Base-by-base conservation (phyloP, 441 rosid genomes). In the Populus hybrid region DNA sequence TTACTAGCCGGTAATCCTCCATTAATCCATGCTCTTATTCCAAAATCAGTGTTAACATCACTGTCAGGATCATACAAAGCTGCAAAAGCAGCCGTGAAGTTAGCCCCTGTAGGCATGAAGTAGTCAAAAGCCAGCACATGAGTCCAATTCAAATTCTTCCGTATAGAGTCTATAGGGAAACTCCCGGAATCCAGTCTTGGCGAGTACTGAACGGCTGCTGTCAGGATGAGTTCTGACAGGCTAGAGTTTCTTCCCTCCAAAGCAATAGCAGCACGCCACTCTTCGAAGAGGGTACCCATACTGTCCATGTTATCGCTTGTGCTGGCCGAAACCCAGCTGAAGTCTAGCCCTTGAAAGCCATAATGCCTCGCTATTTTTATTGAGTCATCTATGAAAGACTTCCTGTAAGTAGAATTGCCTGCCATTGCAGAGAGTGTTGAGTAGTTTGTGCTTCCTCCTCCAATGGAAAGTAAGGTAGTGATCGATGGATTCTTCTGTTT, bases 281-380 rank as follows among this genome's bases (percentile, higher is more conserved):
- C 91, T 20, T 84, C 81, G 1, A 87, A 65, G 8, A 88, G 64
- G 63, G 30, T 30, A 4, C 81, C 85, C 10, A 85, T 28, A 28
- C 38, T 69, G 70, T 81, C 85, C 14, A 77, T 69, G 67, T 78
- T 67, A 40, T 82, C 20, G 57, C 7, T 46, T 46, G 57, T 46
- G 57, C 0, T 79, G 40, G 87, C 87, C 79, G 78, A 81, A 14
- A 79, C 2, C 78, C 87, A 80, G 24, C 26, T 35, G 30, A 83
- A 76, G 72, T 87, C 89, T 8, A 87, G 73, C 30, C 90, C 89
- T 2, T 78, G 71, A 71, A 89, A 89, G 46, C 87, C 88, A n/a
- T 82, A 79, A 57, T 38, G 65, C 86, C 87, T 79, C 3, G 87
- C 87, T 8, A 77, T 71, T 71, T 53, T 69, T 4, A 89, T 76